Evolutionary conservation across 2,329 filamentous ascomycete species (phyloP), one percentile per base, ranked within the genome.

Genomic region (Pseudomassariella vexata): DNA sequence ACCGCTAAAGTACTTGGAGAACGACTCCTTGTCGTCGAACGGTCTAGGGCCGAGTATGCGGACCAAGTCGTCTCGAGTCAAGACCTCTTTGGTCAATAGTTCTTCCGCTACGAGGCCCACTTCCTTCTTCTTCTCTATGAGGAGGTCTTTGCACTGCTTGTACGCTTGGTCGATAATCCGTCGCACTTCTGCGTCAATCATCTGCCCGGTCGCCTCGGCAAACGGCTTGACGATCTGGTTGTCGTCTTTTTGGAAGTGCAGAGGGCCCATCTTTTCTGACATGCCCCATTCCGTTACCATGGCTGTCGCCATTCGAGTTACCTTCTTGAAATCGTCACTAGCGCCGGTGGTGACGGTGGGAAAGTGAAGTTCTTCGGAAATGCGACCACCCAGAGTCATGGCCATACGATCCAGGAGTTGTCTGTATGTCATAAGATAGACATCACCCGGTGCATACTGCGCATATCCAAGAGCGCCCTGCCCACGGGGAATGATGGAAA

Each of bases 251-350:
- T 92, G 83, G 60, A 90, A 98, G 68, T 94, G 85, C 41, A 98
- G 72, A 43, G 89, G 89, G 19, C 90, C 90, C 28, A 98, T 82
- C 65, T 94, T 94, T 46, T 85, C 77, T 24, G 85, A 94, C 92
- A 98, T 98, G 46, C 92, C 92, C 82, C 88, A 98, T 59, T 95
- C 86, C n/a, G 90, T 98, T 19, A 98, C 92, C 92, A 98, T 98
- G 40, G 85, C 82, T 12, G 85, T 94, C 4, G 92, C 94, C 84
- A 95, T 90, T 35, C 81, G 77, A 3, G 92, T 95, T 24, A 96
- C 92, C 66, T 98, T 98, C 63, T 92, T 90, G 75, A 98, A 98
- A 57, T 98, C 92, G 57, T 96, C 92, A 33, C 82, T 89, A 14
- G 90, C 92, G 36, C 92, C 92, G 28, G 85, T 92, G 2, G 92